Evolutionary conservation across 176 grass and related monocot genomes (phyloP), one percentile per base, ranked within the genome.

Genomic region (Aegilops umbellulata): DNA sequence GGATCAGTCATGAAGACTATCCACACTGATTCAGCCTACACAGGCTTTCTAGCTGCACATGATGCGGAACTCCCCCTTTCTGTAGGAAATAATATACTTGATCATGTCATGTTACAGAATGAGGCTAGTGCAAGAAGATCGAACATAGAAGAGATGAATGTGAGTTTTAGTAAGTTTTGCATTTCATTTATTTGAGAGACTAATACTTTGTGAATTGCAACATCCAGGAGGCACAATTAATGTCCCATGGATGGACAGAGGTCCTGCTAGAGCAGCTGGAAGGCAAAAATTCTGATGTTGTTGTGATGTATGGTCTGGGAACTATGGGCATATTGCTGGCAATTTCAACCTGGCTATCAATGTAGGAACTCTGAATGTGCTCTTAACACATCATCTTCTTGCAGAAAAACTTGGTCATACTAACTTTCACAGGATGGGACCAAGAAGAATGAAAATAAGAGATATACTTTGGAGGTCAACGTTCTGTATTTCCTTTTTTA

Each of bases 1-100:
- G 97, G 97, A 84, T 99, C 94, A 75, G 97, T 99, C 79, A 99
- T 99, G 97, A 99, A 99, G 73, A 96, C 90, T 84, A 79, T 99
- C 46, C 97, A 95, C 65, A 94, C 86, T n/a, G 90, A 96, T 74
- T 90, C 92, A 25, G 90, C 90, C 32, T 99, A 99, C 73, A 86
- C 81, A 51, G 92, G 94, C 16, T 92, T 96, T 73, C 74, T 82
- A 71, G 65, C 74, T 83, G 79, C 79, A 69, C 60, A 80, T 80
- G 75, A 86, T 23, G 77, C 12, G 77, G 84, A 88, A 83, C 60
- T 27, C 71, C 27, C 65, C 68, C 25, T 69, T 10, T 60, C 73
- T 55, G 32, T 32, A 0, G 23, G 66, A 86, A 82, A 93, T 82
- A 75, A 24, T 74, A 80, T 47, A 26, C 64, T 65, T 66, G 80